Evolutionary conservation across 1,139 yeast species (phyloP).

Genomic region (Yamadazyma dushanensis): DNA sequence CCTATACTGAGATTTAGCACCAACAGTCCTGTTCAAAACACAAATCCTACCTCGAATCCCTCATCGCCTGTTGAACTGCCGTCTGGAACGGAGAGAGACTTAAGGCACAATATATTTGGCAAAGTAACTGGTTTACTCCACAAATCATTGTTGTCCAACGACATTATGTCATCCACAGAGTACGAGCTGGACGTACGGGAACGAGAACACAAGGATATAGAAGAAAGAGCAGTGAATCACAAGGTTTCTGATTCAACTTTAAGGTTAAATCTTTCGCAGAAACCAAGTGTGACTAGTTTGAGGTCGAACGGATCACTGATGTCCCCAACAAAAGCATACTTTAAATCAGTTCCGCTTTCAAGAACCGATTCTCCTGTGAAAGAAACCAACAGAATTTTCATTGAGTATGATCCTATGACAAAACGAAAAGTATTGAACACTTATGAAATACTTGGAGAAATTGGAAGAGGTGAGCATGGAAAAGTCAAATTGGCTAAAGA

Average conservation of each 20-base stretch:
- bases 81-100: slow-evolving; percentile 9
- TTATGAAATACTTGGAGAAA: slow-evolving; percentile 82
- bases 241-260: slow-evolving; percentile 15
- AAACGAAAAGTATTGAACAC: slow-evolving; percentile 84
- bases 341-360: slow-evolving; percentile 11
- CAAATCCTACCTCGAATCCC: slow-evolving; percentile 1
- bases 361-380: slow-evolving; percentile 48
- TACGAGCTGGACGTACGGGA: slow-evolving; percentile 2
- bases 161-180: slow-evolving; percentile 12
- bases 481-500: slow-evolving; percentile 91
- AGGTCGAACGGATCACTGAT: neutral
- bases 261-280: slow-evolving; percentile 1
- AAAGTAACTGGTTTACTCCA: slow-evolving; percentile 36
- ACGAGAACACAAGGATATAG: slow-evolving; percentile 9
- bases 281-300: neutral
- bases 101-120: slow-evolving; percentile 29
- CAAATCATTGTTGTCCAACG: slow-evolving; percentile 19
- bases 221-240: slow-evolving; percentile 8
- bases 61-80: neutral
- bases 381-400: slow-evolving; percentile 77
- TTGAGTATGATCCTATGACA: slow-evolving; percentile 88
- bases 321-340: slow-evolving; percentile 1
- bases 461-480: slow-evolving; percentile 97
- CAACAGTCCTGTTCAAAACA: neutral
- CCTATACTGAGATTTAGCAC: neutral